Conservation (phyloP, 768 basidiomycete genomes). For the Pleurotus djamor region DNA sequence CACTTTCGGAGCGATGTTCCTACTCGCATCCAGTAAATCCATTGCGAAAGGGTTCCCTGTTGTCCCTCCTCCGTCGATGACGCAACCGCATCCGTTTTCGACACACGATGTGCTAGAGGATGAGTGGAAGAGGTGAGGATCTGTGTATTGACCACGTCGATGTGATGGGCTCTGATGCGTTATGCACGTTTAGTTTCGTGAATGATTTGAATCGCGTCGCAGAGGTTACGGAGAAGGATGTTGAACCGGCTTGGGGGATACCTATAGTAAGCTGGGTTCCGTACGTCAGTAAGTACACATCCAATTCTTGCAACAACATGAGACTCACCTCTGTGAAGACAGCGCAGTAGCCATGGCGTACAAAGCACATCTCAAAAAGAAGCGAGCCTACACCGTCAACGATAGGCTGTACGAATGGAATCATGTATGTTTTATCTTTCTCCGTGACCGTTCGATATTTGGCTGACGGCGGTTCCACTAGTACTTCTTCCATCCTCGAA, state of each 20-base stretch:
- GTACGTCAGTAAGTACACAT: constrained; percentile 24
- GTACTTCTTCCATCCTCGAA: constrained; percentile 48
- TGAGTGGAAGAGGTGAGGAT: constrained; percentile 45
- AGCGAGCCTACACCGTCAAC: constrained; percentile 33
- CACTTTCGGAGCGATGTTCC: constrained; percentile 27
- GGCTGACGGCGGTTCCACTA: constrained; percentile 12
- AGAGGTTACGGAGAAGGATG: constrained; percentile 29
- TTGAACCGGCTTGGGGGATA: constrained; percentile 16
- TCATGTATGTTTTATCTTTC: constrained; percentile 28
- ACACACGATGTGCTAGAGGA: constrained; percentile 45
- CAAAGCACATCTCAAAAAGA: constrained; percentile 21
- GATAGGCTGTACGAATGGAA: constrained; percentile 50
- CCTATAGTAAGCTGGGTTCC: constrained; percentile 26
- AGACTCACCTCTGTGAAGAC: constrained; percentile 11
- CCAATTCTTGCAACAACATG: constrained; percentile 7
- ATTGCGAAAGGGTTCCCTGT: constrained; percentile 43
- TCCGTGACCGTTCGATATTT: too few species aligned
- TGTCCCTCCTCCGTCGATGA: constrained; percentile 34
- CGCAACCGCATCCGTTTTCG: constrained; percentile 46
- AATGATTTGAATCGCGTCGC: constrained; percentile 29
- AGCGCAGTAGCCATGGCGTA: constrained; percentile 22
- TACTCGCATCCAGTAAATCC: constrained; percentile 24
- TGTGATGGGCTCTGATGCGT: neutral
- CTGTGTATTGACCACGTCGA: too few species aligned
- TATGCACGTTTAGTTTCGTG: constrained; percentile 29